Base-by-base conservation (phyloP, 768 basidiomycete species). In the Lactarius deliciosus region DNA sequence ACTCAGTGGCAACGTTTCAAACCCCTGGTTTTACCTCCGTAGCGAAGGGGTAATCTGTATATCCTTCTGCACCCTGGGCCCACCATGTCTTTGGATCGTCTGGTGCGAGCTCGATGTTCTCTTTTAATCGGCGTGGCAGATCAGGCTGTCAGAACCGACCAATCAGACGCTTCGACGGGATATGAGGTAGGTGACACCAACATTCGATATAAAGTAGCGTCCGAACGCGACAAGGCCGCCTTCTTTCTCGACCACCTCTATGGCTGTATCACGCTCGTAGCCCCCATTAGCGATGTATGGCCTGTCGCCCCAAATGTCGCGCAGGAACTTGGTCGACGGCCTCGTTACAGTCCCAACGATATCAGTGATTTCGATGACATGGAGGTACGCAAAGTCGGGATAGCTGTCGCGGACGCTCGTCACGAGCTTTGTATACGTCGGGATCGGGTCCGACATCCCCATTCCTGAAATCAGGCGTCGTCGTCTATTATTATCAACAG, bases 361-460 rank as follows among this genome's bases (percentile, higher is more conserved):
- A 4, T 64, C 34, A 28, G 64, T 53, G 15, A 74, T 70, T 63
- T 79, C 75, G 28, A 77, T 61, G 47, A 77, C 57, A 68, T 80
- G 79, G 53, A 76, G 77, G 60, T 69, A 60, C 45, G 63, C 65
- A 28, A 62, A 61, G 53, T 64, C 64, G 10, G 56, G 57, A 34
- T 57, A 25, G 59, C 47, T 69, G 16, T 72, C 57, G 16, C 67
- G 71, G 58, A 79, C 40, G 43, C 73, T 41, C 18, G 61, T 53
- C 41, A 73, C 71, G 54, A 78, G 55, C 68, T 75, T 69, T 1
- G 61, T 43, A 72, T 74, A 76, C 6, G 69, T 72, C 9, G 74
- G 74, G 30, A 72, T 58, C 11, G 74, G 75, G 41, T 76, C 74
- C 25, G 55, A 18, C 64, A 65, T 65, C 30, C 54, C 34, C 64